Evolutionary conservation across 371 early-diverging fungal genomes (phyloP).

Genomic region (Rhizopus delemar): DNA sequence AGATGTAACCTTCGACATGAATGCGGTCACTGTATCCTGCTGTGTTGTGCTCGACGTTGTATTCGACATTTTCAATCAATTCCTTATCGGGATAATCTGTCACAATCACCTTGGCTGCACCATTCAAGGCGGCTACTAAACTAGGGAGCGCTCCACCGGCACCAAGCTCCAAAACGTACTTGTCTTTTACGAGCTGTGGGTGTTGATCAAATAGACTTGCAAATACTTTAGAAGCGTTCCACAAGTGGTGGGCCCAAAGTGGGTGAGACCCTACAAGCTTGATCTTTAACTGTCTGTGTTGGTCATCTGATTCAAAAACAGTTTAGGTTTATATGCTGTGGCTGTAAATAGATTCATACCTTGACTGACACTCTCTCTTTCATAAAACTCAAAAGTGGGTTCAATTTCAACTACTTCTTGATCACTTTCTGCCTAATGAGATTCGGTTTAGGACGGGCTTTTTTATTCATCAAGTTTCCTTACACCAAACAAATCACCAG

Average conservation of each 20-base stretch:
- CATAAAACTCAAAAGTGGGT: conserved; percentile 55
- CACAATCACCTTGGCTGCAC: conserved; percentile 75
- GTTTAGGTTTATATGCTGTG: no score
- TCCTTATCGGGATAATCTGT: conserved; percentile 92
- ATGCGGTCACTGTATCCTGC: neutral
- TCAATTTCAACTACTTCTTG: conserved; percentile 44
- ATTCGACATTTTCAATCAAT: conserved; percentile 74
- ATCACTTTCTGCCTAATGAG: conserved; percentile 37
- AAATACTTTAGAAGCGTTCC: conserved; percentile 89
- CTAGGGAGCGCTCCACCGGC: conserved; percentile 91
- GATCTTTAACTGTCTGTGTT: conserved; percentile 43
- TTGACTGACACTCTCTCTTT: conserved; percentile 27
- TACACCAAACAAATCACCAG: conserved; percentile 54
- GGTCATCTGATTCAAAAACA: conserved; percentile 1
- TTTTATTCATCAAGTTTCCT: neutral
- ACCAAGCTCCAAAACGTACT: conserved; percentile 85
- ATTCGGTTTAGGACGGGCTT: neutral
- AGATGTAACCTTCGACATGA: conserved; percentile 69
- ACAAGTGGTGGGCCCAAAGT: conserved; percentile 88
- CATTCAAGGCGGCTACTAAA: conserved; percentile 72
- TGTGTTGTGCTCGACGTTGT: conserved; percentile 61
- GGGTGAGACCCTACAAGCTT: conserved; percentile 79
- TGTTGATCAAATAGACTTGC: conserved; percentile 75
- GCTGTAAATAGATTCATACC: neutral
- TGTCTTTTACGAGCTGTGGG: conserved; percentile 57